Base-by-base conservation (phyloP, 192 early-diverging fungal genomes). In the Irineochytrium annulatum region DNA sequence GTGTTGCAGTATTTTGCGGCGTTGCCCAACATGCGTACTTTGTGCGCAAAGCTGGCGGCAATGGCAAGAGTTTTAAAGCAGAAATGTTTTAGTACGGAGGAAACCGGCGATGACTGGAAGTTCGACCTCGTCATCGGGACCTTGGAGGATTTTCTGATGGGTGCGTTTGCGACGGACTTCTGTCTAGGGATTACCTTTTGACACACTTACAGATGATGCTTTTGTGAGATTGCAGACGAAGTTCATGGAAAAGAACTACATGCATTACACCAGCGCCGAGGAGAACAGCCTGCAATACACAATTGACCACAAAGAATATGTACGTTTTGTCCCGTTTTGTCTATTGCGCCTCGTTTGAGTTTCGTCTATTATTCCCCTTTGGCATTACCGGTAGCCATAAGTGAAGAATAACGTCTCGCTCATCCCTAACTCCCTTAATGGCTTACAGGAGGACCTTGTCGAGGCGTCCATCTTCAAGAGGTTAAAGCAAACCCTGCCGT, bases 251-350 rank as follows among this genome's bases (percentile, higher is more conserved):
- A 62, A 59, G 30, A 37, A 77, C 48, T 57, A 41, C 48, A 29
- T 60, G 13, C 57, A 69, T 13, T 83, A 81, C 45, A 58, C 54
- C 13, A 53, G 66, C 43, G 68, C 70, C 29, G 77, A 83, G 48
- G 81, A 83, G 45, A 83, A 83, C 66, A 83, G 81, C 64, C 55
- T 83, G 13, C 63, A 74, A 8, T 83, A 81, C 69, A 83, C 68
- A 63, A 69, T 77, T n/a, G 67, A 79, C 17, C 81, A 81, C 53
- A 45, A 69, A 3, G 20, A 73, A 35, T 82, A 82, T 54, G 80
- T 81, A 55, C 31, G 71, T 65, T 3, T 14, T 29, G 14, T 22
- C 6, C 2, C 2, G 37, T 3, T 61, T 2, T 20, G 1, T 17
- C 3, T 29, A 59, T 35, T 44, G 27, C 3, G 8, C 24, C 19